Evolutionary conservation across 441 rosid genomes (phyloP).

Genomic region (Adansonia rubrostipa): DNA sequence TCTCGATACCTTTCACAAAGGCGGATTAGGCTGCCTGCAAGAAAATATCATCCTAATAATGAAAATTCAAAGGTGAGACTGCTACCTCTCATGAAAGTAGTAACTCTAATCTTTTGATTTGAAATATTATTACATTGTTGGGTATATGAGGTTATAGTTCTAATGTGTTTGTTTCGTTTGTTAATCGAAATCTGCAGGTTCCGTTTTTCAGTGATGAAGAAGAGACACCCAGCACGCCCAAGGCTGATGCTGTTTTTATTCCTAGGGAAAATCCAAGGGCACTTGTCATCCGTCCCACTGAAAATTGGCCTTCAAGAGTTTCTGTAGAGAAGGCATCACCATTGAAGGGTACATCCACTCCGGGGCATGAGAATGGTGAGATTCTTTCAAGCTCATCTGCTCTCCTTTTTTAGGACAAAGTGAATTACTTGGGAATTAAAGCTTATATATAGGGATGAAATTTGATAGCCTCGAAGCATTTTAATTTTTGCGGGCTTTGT

Average conservation of each 20-base stretch:
- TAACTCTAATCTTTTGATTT: conserved; percentile 9
- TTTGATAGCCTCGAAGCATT: conserved; percentile 17
- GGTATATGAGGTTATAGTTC: conserved; percentile 25
- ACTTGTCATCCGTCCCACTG: conserved; percentile 77
- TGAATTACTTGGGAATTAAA: not conserved
- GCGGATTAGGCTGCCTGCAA: conserved; percentile 72
- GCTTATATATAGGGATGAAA: not conserved
- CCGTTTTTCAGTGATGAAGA: conserved; percentile 90
- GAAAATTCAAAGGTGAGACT: conserved; percentile 66
- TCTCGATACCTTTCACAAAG: conserved; percentile 84
- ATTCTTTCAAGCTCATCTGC: conserved; percentile 9
- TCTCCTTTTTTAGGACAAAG: conserved; percentile 5
- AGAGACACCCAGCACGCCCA: conserved; percentile 84
- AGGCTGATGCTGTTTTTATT: conserved; percentile 86
- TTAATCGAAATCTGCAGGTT: conserved; percentile 54
- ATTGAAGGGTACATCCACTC: conserved; percentile 45
- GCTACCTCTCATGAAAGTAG: not conserved
- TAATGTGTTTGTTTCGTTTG: conserved; percentile 21
- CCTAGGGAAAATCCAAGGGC: conserved; percentile 98
- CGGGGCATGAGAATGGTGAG: conserved; percentile 69
- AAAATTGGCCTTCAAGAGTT: conserved; percentile 62
- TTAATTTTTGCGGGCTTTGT: conserved; percentile 12
- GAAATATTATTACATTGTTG: conserved; percentile 19
- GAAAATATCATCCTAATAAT: conserved; percentile 80
- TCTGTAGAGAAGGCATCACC: conserved; percentile 54